Percentiles rank a stretch among this genome's conserved stretches.
Evolutionary conservation across 495 filamentous ascomycete genomes (phyloP).

Genomic region (Polyplosphaeria fusca): DNA sequence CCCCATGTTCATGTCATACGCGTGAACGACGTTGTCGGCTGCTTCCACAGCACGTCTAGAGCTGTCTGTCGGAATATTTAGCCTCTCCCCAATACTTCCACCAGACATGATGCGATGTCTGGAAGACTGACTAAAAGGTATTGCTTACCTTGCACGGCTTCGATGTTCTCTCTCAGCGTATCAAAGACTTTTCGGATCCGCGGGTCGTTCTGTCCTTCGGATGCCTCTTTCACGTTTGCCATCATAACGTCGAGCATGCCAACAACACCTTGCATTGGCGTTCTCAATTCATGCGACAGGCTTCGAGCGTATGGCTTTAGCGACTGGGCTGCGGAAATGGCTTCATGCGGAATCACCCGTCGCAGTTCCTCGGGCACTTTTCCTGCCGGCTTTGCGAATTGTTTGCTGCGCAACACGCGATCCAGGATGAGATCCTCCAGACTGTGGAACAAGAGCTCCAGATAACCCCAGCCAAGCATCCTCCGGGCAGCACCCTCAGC

Average conservation of each 20-base stretch:
- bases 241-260: constrained; percentile 87
- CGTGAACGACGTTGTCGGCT: constrained; percentile 81
- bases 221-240: constrained; percentile 69
- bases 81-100: not conserved
- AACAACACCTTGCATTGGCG: constrained; percentile 82
- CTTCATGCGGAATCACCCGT: constrained; percentile 51
- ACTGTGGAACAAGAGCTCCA: constrained; percentile 72
- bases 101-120: too few relatives aligned
- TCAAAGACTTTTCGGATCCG: constrained; percentile 56
- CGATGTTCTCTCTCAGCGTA: constrained; percentile 68
- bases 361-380: constrained; percentile 34
- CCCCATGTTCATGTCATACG: constrained; percentile 84
- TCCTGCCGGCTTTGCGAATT: constrained; percentile 36
- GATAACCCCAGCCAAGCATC: constrained; percentile 62
- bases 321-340: constrained; percentile 57
- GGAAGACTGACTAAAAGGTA: too few relatives aligned
- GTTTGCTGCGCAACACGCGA: constrained; percentile 53
- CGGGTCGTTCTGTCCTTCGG: constrained; percentile 53
- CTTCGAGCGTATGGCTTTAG: constrained; percentile 76
- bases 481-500: constrained; percentile 56
- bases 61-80: constrained; percentile 52
- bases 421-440: constrained; percentile 68
- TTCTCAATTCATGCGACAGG: constrained; percentile 75
- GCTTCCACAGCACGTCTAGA: constrained; percentile 75
- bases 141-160: constrained; percentile 64